These are phyloP conservation scores for Ambrosia artemisiifolia DNA, from an alignment of 129 eudicot genomes.

Conservation along the genomic window DNA sequence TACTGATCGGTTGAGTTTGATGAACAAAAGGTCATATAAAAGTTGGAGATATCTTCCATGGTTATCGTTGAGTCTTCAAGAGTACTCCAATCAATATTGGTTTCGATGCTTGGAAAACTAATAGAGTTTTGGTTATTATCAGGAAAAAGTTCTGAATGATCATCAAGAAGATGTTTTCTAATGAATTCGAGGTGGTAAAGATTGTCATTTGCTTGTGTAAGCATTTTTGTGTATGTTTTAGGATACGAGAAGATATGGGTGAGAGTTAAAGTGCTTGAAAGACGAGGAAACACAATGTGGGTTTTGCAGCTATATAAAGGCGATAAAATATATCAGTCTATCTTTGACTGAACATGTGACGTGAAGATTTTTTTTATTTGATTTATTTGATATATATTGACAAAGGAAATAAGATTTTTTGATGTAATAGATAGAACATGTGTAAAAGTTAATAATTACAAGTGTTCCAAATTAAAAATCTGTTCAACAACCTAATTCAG, in stretches of 20 bases:
- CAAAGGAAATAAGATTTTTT: too few relatives aligned
- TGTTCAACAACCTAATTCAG: too few relatives aligned
- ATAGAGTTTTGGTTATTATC: background rate
- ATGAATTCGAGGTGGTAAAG: slow-evolving; percentile 26
- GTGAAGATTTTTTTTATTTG: too few relatives aligned
- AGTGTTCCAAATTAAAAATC: too few relatives aligned
- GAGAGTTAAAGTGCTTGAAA: background rate
- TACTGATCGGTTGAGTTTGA: background rate
- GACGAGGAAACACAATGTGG: background rate
- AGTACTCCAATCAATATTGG: background rate
- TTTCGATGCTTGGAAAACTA: background rate
- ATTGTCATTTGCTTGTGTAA: slow-evolving; percentile 9
- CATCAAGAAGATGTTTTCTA: slow-evolving; percentile 29
- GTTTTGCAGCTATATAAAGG: background rate
- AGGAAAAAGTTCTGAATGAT: slow-evolving; percentile 14
- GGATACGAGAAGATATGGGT: background rate
- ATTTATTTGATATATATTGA: too few relatives aligned
- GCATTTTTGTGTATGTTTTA: background rate
- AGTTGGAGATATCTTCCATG: background rate
- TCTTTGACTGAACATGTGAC: too few relatives aligned
- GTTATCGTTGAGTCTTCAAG: background rate
- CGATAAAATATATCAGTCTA: too few relatives aligned
- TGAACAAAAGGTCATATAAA: background rate
- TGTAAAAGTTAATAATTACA: too few relatives aligned
- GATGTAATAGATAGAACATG: too few relatives aligned